Evolutionary conservation across 495 filamentous ascomycete genomes (phyloP).

Genomic region (Neurospora tetraspora): DNA sequence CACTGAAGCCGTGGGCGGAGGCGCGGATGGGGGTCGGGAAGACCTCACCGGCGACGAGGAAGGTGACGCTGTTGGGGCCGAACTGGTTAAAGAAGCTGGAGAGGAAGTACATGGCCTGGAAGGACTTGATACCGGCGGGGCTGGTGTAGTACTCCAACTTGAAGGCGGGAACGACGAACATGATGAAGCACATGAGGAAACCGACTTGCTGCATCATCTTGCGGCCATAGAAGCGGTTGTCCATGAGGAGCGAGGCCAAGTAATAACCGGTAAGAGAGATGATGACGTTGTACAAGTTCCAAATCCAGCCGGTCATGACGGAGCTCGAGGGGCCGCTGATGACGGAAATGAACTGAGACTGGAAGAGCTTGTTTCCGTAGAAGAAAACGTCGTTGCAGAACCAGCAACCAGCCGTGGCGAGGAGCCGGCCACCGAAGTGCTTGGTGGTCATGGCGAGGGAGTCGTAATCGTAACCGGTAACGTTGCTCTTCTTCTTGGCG

Average conservation of each 20-base stretch:
- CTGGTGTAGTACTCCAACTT: conserved; percentile 67
- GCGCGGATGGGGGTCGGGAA: conserved; percentile 85
- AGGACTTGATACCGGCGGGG: conserved; percentile 54
- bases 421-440: conserved; percentile 69
- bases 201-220: conserved; percentile 89
- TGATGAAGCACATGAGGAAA: conserved; percentile 77
- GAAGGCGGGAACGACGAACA: conserved; percentile 80
- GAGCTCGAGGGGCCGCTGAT: conserved; percentile 49
- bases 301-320: conserved; percentile 78
- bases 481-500: conserved; percentile 73
- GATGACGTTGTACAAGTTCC: conserved; percentile 77
- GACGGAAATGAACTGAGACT: conserved; percentile 69
- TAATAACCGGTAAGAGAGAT: conserved; percentile 83
- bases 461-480: conserved; percentile 79
- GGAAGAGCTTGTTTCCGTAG: conserved; percentile 97
- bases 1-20: conserved; percentile 81
- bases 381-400: conserved; percentile 94
- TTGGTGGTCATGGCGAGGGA: conserved; percentile 65
- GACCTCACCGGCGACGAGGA: conserved; percentile 84
- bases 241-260: conserved; percentile 63
- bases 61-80: conserved; percentile 83
- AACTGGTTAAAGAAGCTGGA: conserved; percentile 96
- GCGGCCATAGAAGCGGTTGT: conserved; percentile 86
- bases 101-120: conserved; percentile 91
- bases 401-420: conserved; percentile 81